Evolutionary conservation across 306 rosid species (phyloP), one percentile per base, ranked within the genome.

Genomic region (Medicago arabica): DNA sequence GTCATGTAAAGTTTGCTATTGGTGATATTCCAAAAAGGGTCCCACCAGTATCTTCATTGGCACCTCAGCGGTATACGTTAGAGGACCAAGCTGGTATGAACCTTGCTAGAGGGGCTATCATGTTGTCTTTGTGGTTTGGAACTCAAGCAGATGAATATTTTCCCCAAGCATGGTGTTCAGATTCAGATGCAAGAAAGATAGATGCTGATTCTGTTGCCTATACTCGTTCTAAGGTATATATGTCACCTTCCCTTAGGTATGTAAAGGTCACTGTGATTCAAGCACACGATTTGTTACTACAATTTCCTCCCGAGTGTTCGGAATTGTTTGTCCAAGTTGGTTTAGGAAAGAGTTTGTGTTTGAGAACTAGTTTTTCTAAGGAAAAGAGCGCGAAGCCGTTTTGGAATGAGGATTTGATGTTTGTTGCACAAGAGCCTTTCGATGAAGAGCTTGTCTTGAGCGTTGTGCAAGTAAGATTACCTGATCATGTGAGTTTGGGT

Each of bases 361-460:
- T 70, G 16, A 83, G 84, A 69, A 85, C 86, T 4, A 31, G 41
- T 16, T 82, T 81, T 16, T 81, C 77, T 0, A 85, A 79, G 64
- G 59, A 74, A 0, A 74, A 57, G 49, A 41, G 72, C 15, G 16
- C 18, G 34, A 68, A 81, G 19, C 87, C 89, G 1, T 31, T 50
- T 9, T 88, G 91, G 89, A 83, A 85, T 49, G 85, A 85, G 39
- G 85, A 88, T 51, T 65, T 85, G 82, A 79, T 88, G 76, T 80
- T 88, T 40, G 89, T 88, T n/a, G 88, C 87, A 19, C 87, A 85
- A 79, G 88, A 85, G 49, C 92, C 89, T 1, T 83, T 81, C 23
- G 63, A 39, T 12, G 79, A 76, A 25, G 59, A 65, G 0, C 53
- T 80, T 25, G 57, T 75, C 6, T 19, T 83, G 3, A 77, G 81